Evolutionary conservation across 768 basidiomycete genomes (phyloP).

Genomic region (Tricholoma flavovirens): DNA sequence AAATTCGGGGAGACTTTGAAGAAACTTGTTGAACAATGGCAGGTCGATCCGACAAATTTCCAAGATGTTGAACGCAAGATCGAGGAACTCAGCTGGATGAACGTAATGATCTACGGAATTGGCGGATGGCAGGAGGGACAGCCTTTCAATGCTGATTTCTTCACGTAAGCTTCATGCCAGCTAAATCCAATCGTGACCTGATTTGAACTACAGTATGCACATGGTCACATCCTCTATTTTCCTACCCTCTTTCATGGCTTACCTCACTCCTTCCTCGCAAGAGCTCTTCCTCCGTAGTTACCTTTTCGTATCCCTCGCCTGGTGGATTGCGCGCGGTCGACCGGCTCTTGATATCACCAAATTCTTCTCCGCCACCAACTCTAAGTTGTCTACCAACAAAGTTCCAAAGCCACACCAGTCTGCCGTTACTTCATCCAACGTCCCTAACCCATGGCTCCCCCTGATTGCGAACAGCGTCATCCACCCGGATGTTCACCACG

Average conservation of each 20-base stretch:
- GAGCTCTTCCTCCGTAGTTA: conserved; percentile 54
- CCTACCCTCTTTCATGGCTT: conserved; percentile 42
- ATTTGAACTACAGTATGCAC: conserved; percentile 47
- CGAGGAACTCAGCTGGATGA: conserved; percentile 18
- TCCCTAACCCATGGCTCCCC: conserved; percentile 54
- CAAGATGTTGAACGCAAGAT: conserved; percentile 12
- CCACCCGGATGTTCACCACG: conserved; percentile 52
- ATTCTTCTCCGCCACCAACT: conserved; percentile 51
- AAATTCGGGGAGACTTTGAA: conserved; percentile 5
- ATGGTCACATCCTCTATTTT: conserved; percentile 46
- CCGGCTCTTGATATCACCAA: conserved; percentile 40
- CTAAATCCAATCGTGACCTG: background rate
- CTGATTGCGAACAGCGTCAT: conserved; percentile 48
- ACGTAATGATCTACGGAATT: conserved; percentile 15
- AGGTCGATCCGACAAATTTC: conserved; percentile 11
- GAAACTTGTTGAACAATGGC: conserved; percentile 14
- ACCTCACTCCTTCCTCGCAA: conserved; percentile 37
- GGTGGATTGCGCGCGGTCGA: conserved; percentile 57
- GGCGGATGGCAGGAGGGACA: conserved; percentile 15
- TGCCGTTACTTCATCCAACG: conserved; percentile 20
- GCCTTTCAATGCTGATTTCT: conserved; percentile 19
- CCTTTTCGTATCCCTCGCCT: conserved; percentile 44
- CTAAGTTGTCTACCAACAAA: conserved; percentile 10
- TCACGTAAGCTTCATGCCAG: conserved; percentile 12
- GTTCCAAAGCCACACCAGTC: conserved; percentile 16